Evolutionary conservation across 2,329 filamentous ascomycete genomes (phyloP), one percentile per base, ranked within the genome.

Genomic region (Phialemonium atrogriseum): DNA sequence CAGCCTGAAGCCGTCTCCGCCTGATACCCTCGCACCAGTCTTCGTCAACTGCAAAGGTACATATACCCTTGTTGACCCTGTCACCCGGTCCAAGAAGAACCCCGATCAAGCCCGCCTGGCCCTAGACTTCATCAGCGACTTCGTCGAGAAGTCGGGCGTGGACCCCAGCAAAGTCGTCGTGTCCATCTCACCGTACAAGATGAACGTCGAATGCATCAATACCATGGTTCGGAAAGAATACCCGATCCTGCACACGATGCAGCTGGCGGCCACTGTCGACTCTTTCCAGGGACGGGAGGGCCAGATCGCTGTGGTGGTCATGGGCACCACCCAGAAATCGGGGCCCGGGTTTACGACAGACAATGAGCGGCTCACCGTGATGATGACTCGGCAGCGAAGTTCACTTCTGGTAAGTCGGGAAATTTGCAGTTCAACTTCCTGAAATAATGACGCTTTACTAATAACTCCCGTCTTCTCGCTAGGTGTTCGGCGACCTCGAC

Each of bases 251-350:
- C 9, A n/a, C 0, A 15, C 6, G 4, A 40, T 49, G 22, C 31
- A 25, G 2, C 24, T 36, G 0, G 30, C 41, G 3, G 23, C 29
- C 1, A 45, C 41, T 1, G 32, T 47, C 12, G 41, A 48, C 24
- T 39, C 38, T 2, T 48, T 38, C 26, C 45, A 51, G 22, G 47
- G 46, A 6, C 36, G 33, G 12, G 44, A 51, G 29, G 32, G 17
- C 2, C 40, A 46, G n/a, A 41, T 51, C 13, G 25, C 36, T 7
- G 27, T 45, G 2, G 35, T 44, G 10, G 32, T 51, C 14, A 39
- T 48, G 12, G 39, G 41, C 7, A 44, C 43, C 3, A 6, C 13
- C 9, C 14, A 14, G 9, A 17, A 8, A 10, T 16, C 27, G n/a
- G 40, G 42, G 1, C 34, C 38, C 2, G 40, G 43, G 2, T 46